Evolutionary conservation across 768 basidiomycete genomes (phyloP).

Genomic region (Butyriboletus loyo): DNA sequence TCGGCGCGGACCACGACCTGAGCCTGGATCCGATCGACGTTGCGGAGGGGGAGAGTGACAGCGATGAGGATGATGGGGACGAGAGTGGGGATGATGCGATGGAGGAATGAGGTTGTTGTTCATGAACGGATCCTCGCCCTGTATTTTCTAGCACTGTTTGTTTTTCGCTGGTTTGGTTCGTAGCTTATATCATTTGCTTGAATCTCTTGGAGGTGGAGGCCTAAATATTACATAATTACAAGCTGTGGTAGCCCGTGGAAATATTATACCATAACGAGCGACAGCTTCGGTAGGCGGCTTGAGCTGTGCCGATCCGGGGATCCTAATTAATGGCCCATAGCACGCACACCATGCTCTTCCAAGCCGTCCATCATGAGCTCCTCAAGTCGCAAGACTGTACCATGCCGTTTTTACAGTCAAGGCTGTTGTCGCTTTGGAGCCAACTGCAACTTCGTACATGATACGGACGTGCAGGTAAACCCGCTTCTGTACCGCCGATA

Average conservation of each 20-base stretch:
- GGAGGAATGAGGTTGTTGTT: conserved; percentile 39
- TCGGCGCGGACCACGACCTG: conserved; percentile 92
- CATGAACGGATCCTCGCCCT: not conserved
- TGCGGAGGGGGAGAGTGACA: conserved; percentile 85
- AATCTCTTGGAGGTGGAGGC: too few relatives aligned
- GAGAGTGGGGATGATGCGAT: conserved; percentile 62
- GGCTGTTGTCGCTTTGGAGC: conserved; percentile 28
- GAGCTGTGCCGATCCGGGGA: too few relatives aligned
- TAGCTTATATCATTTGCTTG: too few relatives aligned
- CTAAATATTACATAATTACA: too few relatives aligned
- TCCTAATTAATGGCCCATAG: too few relatives aligned
- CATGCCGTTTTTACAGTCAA: conserved; percentile 22
- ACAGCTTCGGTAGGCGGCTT: too few relatives aligned
- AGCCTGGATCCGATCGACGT: conserved; percentile 79
- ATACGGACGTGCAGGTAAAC: conserved; percentile 6
- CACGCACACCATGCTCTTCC: not conserved
- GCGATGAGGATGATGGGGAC: conserved; percentile 56
- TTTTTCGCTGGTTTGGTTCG: not conserved
- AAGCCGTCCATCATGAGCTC: conserved; percentile 9
- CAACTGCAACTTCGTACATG: conserved; percentile 26
- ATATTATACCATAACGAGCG: too few relatives aligned
- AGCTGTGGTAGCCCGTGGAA: too few relatives aligned
- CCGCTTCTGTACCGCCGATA: not conserved
- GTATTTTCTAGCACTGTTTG: not conserved
- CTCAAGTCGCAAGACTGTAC: conserved; percentile 1